Evolutionary conservation across 2,329 filamentous ascomycete species (phyloP).

Genomic region (Botryosphaeria agaves): DNA sequence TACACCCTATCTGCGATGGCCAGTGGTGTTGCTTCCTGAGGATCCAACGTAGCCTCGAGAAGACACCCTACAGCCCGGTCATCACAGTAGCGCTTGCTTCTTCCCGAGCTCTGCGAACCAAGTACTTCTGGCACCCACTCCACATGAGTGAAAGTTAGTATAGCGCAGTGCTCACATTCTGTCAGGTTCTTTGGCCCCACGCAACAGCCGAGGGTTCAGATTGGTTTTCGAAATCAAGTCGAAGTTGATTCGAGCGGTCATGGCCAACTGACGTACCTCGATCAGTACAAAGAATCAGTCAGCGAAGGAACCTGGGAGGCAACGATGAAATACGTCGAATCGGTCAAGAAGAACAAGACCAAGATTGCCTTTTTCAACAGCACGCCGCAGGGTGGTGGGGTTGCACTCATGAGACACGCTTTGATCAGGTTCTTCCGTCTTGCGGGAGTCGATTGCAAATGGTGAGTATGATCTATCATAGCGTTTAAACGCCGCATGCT

Average conservation of each 20-base stretch:
- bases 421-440: slow-evolving; percentile 53
- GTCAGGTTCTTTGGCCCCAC: slow-evolving; percentile 56
- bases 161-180: slow-evolving; percentile 1
- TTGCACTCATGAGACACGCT: slow-evolving; percentile 68
- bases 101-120: no score
- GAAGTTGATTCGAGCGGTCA: slow-evolving; percentile 52
- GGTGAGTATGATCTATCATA: slow-evolving; percentile 25
- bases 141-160: no score
- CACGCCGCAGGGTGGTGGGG: slow-evolving; percentile 68
- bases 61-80: no score
- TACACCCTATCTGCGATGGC: no score
- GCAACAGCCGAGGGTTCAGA: slow-evolving; percentile 46
- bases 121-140: no score
- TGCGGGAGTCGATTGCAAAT: slow-evolving; percentile 51
- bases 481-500: slow-evolving; percentile 3
- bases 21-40: no score
- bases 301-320: slow-evolving; percentile 45
- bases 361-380: slow-evolving; percentile 66
- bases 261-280: slow-evolving; percentile 39
- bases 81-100: no score
- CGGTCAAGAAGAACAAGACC: slow-evolving; percentile 44
- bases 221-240: slow-evolving; percentile 51
- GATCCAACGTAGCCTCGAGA: no score
- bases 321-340: slow-evolving; percentile 43
- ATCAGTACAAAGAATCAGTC: slow-evolving; percentile 45